A percentile compares a stretch with the other conserved stretches of the same genome.
These are phyloP conservation scores for Candida manassasensis DNA, from an alignment of 805 yeast genomes.

Conservation along the genomic window DNA sequence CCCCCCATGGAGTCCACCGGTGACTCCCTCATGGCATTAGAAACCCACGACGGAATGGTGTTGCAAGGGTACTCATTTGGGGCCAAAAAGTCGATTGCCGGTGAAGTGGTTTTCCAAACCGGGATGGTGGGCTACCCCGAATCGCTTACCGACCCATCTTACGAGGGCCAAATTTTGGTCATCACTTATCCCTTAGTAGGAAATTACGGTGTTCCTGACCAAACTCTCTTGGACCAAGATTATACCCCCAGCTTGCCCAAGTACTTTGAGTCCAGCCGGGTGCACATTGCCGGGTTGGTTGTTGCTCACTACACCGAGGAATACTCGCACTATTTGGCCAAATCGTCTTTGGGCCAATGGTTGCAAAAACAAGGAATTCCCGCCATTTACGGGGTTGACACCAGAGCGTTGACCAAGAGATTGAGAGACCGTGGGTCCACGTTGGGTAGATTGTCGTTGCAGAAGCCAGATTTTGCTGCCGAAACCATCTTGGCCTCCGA, in stretches of 20 bases:
- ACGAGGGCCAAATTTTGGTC: conserved; percentile 94
- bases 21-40: conserved; percentile 80
- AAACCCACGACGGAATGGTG: conserved; percentile 78
- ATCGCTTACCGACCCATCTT: conserved; percentile 96
- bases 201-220: conserved; percentile 98
- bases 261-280: conserved; percentile 87
- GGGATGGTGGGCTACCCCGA: conserved; percentile 99
- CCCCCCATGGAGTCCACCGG: conserved; percentile 85
- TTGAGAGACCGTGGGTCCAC: conserved; percentile 92
- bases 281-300: conserved; percentile 94
- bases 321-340: conserved; percentile 90
- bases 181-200: conserved; percentile 96
- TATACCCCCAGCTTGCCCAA: conserved; percentile 73
- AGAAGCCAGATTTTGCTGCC: conserved; percentile 33
- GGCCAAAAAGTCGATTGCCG: conserved; percentile 83
- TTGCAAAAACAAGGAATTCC: conserved; percentile 87
- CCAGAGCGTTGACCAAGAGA: conserved; percentile 89
- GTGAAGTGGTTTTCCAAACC: conserved; percentile 98
- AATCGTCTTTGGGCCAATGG: conserved; percentile 91
- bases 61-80: conserved; percentile 97
- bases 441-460: conserved; percentile 79
- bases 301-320: conserved; percentile 97
- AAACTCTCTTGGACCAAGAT: conserved; percentile 56
- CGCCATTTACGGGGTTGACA: conserved; percentile 96
- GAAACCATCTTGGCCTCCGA: conserved; percentile 29